A percentile compares a stretch with the other conserved stretches of the same genome.
Evolutionary conservation across 192 early-diverging fungal genomes (phyloP).

Genomic region (Coemansia biformis): DNA sequence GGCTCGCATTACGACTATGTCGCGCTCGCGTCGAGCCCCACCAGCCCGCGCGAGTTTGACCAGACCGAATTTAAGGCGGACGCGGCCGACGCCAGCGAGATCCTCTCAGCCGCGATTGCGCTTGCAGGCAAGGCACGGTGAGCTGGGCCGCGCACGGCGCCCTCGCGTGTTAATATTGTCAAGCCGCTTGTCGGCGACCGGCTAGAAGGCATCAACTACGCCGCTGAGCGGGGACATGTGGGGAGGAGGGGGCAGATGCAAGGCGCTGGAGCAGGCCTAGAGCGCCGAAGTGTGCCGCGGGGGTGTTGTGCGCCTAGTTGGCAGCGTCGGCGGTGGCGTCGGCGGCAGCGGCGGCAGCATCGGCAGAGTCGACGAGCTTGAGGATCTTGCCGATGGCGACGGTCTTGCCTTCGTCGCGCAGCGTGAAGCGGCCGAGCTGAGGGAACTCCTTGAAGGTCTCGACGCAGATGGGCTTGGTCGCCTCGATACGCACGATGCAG

Average conservation of each 20-base stretch:
- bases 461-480: conserved; percentile 69
- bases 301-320: conserved; percentile 1
- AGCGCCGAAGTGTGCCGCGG: no score
- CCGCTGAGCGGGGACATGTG: no score
- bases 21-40: conserved; percentile 36
- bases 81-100: conserved; percentile 2
- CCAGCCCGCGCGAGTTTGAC: conserved; percentile 54
- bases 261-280: no score
- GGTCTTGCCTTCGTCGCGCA: conserved; percentile 88
- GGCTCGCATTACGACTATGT: conserved; percentile 72
- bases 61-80: conserved; percentile 52
- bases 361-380: conserved; percentile 55
- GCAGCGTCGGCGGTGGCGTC: not conserved
- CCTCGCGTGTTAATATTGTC: no score
- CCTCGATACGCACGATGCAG: conserved; percentile 81
- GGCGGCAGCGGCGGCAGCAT: not conserved
- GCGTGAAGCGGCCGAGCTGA: conserved; percentile 95
- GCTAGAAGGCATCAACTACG: no score
- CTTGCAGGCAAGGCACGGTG: conserved; percentile 18
- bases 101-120: conserved; percentile 11
- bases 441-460: conserved; percentile 83
- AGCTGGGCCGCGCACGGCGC: no score
- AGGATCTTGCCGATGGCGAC: conserved; percentile 91
- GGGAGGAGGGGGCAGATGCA: no score
- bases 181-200: no score